Conservation (phyloP, 768 basidiomycete genomes). For the Termitomyces sp. region DNA sequence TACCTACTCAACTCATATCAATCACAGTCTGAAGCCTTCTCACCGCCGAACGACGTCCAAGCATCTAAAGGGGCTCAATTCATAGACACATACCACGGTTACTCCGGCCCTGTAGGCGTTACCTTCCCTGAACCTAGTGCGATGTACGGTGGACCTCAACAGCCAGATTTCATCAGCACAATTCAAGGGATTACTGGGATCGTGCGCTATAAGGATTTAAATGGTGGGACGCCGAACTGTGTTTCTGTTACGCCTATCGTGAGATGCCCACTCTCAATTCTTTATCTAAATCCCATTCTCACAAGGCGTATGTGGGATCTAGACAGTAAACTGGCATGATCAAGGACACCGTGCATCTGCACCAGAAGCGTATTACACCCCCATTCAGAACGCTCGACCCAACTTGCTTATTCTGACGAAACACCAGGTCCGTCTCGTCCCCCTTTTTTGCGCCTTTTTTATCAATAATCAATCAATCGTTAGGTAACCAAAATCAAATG, state of each 20-base stretch:
- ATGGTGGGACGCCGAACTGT: slow-evolving; percentile 53
- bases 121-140: slow-evolving; percentile 38
- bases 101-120: slow-evolving; percentile 50
- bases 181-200: slow-evolving; percentile 47
- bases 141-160: slow-evolving; percentile 58
- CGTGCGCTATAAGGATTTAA: slow-evolving; percentile 43
- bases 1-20: not conserved
- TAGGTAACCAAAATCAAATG: slow-evolving; percentile 46
- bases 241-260: slow-evolving; percentile 55
- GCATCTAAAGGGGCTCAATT: slow-evolving; percentile 43
- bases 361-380: slow-evolving; percentile 50
- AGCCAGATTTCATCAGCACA: slow-evolving; percentile 43
- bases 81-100: slow-evolving; percentile 47
- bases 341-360: slow-evolving; percentile 53
- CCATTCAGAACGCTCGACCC: slow-evolving; percentile 41
- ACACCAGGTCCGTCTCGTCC: slow-evolving; percentile 27
- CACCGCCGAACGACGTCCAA: slow-evolving; percentile 42
- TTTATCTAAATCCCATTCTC: not conserved
- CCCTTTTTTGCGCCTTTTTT: not conserved
- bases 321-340: slow-evolving; percentile 48
- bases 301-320: not conserved
- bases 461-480: not conserved
- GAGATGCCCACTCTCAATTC: slow-evolving; percentile 8
- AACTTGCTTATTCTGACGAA: slow-evolving; percentile 48
- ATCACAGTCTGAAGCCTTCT: slow-evolving; percentile 42